A percentile compares a stretch with the other conserved stretches of the same genome.
Evolutionary conservation across 352 stramenopile genomes (phyloP).

Genomic region (Phytophthora tubulina): DNA sequence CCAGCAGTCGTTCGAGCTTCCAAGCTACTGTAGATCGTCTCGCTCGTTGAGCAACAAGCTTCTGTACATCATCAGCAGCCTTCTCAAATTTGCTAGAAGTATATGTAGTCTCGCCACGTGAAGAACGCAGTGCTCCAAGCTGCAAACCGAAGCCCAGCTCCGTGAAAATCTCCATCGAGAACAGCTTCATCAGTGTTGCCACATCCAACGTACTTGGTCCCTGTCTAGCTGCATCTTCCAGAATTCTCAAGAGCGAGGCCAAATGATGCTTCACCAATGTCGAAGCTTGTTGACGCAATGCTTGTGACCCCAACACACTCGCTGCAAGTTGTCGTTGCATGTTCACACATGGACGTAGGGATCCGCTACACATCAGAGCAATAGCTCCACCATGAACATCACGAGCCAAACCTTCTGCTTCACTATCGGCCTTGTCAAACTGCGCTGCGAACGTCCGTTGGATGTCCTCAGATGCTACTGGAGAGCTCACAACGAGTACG

Average conservation of each 20-base stretch:
- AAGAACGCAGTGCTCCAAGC: conserved; percentile 23
- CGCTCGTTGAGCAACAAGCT: conserved; percentile 20
- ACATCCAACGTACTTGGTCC: conserved; percentile 36
- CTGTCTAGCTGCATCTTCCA: conserved; percentile 25
- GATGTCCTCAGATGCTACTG: conserved; percentile 43
- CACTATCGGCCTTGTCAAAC: conserved; percentile 51
- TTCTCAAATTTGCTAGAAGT: conserved; percentile 24
- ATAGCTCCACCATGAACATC: conserved; percentile 31
- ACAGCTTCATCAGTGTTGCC: conserved; percentile 28
- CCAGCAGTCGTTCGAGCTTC: conserved; percentile 46
- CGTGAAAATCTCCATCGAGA: conserved; percentile 45
- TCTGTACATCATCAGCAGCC: conserved; percentile 36
- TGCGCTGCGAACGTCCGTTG: conserved; percentile 49
- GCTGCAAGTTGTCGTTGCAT: conserved; percentile 52
- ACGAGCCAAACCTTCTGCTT: conserved; percentile 13
- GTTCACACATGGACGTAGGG: conserved; percentile 21
- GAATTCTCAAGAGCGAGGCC: conserved; percentile 27
- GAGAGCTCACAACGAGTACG: conserved; percentile 43
- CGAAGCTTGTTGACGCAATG: conserved; percentile 49
- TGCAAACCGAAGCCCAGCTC: conserved; percentile 47
- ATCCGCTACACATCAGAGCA: conserved; percentile 28
- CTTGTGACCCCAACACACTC: conserved; percentile 74
- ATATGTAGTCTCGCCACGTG: background rate
- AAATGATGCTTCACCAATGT: conserved; percentile 42
- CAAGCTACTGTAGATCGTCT: conserved; percentile 33